Base-by-base conservation (phyloP, 345 rosid genomes). In the Atalantia buxifolia region DNA sequence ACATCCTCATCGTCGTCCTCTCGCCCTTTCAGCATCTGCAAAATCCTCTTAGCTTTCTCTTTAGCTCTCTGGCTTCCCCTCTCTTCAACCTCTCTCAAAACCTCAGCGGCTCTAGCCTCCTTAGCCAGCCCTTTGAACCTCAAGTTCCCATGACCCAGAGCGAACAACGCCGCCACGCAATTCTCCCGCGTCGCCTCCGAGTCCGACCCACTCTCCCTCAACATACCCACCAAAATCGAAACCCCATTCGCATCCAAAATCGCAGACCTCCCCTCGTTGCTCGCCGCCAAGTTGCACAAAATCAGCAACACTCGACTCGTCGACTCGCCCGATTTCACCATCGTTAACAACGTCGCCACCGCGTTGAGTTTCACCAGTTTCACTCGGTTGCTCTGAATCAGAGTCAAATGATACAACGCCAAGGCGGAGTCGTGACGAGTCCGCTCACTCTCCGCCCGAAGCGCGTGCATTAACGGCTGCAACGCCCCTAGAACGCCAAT, bases 401-500 rank as follows among this genome's bases (percentile, higher is more conserved):
- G 78, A 6, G 95, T 88, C 66, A 93, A 59, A 30, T 94, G 94
- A 76, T 93, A 94, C 63, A 94, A 79, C 28, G 98, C 93, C n/a
- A 90, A 86, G 4, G 95, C 90, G 5, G 97, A 87, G 80, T 94
- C 98, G 38, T 86, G 84, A 6, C 92, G 87, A 4, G 92, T 83
- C 75, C 84, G 87, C 77, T 92, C 92, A 35, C 91, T 88, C 12
- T 88, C 92, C 0, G 91, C 87, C 57, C 94, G 81, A 18, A 94
- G 87, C 69, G 90, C 88, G 78, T 89, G 90, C 42, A 94, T 79
- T 2, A 94, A 83, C 14, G 97, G 94, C 78, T 89, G 94, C 68
- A 93, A 79, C 48, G 95, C 98, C 8, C 98, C 97, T 42, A 94
- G 80, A 14, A 89, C 98, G 28, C 95, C 98, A 9, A 93, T 92